Base-by-base conservation (phyloP, 139 green algal species). In the Limnomonas spitsbergensis region DNA sequence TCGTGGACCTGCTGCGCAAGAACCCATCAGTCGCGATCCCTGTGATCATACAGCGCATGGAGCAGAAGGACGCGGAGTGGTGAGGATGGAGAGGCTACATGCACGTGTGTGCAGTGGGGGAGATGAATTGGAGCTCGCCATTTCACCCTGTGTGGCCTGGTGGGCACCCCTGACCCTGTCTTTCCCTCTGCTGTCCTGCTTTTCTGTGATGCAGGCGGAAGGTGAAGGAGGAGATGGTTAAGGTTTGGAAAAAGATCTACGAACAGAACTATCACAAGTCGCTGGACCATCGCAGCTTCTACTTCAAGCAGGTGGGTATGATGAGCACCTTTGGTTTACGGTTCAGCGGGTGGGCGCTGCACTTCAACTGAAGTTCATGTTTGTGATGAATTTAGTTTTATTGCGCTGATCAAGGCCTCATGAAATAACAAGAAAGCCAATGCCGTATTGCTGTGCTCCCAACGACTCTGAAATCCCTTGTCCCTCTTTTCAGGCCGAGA, bases 221-320 rank as follows among this genome's bases (percentile, higher is more conserved):
- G 66, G 88, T 91, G 7, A 91, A 91, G 77, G 78, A 84, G 14
- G 88, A 94, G 32, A 97, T 97, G 93, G 91, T 90, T 54, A 66
- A 75, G 35, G 81, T 89, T 1, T 99, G 95, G 95, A 81, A 84
- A 38, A 87, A 92, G 68, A 91, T 99, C 52, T 99, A 95, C 79
- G 91, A 96, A 76, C 86, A 92, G 74, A 99, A 99, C 88, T 98
- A 98, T 86, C 88, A 97, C 85, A 99, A 99, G 84, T 94, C 85
- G 4, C 91, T 99, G 70, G 96, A 99, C 89, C 95, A 99, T 87
- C 93, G 94, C 76, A 93, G 83, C 81, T 99, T 99, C 88, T 99
- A 99, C 90, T 99, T 99, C 91, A 99, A 99, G 88, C 96, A 98
- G 84, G 80, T 85, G 4, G 66, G 69, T 6, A 20, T 24, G 20